These are phyloP conservation scores for Teunomyces barrocoloradensis DNA, from an alignment of 805 yeast species.

Conservation along the genomic window DNA sequence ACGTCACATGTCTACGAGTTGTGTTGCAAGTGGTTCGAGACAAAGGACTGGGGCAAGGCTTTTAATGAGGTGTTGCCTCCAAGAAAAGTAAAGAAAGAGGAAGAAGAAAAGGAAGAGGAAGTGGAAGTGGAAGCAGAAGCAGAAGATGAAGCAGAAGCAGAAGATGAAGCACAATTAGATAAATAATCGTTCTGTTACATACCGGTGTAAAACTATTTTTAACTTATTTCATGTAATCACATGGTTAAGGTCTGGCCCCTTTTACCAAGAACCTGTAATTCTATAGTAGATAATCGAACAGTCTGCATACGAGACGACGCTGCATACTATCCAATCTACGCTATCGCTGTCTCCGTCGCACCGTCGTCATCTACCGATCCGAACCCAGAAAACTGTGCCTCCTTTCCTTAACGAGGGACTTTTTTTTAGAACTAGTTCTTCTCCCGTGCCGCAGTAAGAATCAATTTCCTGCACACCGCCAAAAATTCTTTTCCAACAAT, in stretches of 20 bases:
- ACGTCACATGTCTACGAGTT: slow-evolving; percentile 94
- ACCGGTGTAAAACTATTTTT: neutral
- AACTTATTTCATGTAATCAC: neutral
- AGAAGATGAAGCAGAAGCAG: slow-evolving; percentile 7
- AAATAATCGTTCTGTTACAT: neutral
- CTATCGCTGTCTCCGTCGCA: neutral
- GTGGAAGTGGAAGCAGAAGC: neutral
- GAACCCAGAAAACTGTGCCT: neutral
- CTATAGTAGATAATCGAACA: no score
- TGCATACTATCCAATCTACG: neutral
- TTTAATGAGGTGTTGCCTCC: slow-evolving; percentile 86
- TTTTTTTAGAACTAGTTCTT: no score
- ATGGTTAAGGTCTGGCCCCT: neutral
- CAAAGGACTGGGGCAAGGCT: slow-evolving; percentile 77
- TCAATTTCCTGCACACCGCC: neutral
- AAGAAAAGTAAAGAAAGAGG: slow-evolving; percentile 48
- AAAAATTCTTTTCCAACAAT: slow-evolving; percentile 2
- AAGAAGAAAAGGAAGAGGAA: slow-evolving; percentile 5
- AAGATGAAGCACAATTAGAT: neutral
- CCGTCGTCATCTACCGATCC: neutral
- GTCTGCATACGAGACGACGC: neutral
- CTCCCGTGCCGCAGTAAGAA: neutral
- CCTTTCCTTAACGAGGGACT: no score
- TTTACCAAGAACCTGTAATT: neutral
- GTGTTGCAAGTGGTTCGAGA: slow-evolving; percentile 74